Conservation (phyloP, 257 asterid species). For the Solanum ahanhuiri region DNA sequence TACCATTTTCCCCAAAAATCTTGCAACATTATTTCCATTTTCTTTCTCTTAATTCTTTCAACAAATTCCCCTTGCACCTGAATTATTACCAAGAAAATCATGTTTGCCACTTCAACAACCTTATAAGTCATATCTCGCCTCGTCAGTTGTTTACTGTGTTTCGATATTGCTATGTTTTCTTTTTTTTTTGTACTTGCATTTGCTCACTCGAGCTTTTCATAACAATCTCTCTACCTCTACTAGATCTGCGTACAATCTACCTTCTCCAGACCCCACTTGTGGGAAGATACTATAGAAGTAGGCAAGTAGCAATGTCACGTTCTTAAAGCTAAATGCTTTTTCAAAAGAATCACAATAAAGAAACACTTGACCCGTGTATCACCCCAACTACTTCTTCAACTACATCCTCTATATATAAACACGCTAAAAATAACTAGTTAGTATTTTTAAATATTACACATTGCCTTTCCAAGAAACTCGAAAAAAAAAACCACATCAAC, state of each 20-base stretch:
- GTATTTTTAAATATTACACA: neutral
- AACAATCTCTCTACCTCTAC: neutral
- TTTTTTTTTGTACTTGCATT: neutral
- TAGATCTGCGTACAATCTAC: fast-evolving
- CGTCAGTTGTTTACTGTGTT: too few relatives aligned
- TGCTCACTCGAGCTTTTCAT: neutral
- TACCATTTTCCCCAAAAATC: neutral
- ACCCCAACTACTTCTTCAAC: neutral
- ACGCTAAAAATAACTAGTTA: neutral
- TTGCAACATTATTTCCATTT: neutral
- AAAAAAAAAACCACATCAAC: neutral
- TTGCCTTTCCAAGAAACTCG: neutral
- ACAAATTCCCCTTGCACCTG: neutral
- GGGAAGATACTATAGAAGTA: neutral
- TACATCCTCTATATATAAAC: constrained; percentile 23
- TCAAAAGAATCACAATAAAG: constrained; percentile 23
- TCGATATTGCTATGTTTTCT: neutral
- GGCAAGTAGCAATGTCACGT: neutral
- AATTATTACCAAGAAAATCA: neutral
- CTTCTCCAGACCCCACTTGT: neutral
- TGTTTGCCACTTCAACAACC: neutral
- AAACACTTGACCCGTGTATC: constrained; percentile 19
- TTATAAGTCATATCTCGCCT: neutral
- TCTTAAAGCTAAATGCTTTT: constrained; percentile 4
- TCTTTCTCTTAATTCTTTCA: neutral